Percentiles rank a stretch among this genome's conserved stretches.
These are phyloP conservation scores for Ceratocystis alfenasii DNA, from an alignment of 2,329 filamentous ascomycete genomes.

Conservation along the genomic window DNA sequence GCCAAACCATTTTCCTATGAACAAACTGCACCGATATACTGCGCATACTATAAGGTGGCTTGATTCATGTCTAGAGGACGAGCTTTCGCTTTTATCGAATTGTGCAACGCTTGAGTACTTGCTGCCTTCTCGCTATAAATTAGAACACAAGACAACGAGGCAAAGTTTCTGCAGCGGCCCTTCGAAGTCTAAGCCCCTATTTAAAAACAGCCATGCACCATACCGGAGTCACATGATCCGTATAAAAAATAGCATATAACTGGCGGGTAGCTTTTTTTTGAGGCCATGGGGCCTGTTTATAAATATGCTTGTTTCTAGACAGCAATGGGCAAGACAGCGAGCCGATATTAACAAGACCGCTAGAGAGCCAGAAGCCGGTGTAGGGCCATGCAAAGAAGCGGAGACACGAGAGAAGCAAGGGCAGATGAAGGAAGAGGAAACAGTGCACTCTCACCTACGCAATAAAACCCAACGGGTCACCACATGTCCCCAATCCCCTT, in stretches of 20 bases:
- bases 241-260: not conserved
- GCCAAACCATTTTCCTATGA: too few relatives aligned
- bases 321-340: too few relatives aligned
- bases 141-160: not conserved
- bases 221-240: not conserved
- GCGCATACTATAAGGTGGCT: too few relatives aligned
- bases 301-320: not conserved
- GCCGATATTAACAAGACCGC: too few relatives aligned
- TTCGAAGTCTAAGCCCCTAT: not conserved
- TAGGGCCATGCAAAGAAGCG: not conserved
- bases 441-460: constrained; percentile 3
- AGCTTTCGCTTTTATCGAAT: too few relatives aligned
- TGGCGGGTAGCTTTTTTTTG: not conserved
- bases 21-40: too few relatives aligned
- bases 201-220: not conserved
- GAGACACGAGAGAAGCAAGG: not conserved
- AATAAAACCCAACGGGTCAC: constrained; percentile 1
- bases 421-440: not conserved
- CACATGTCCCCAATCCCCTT: constrained; percentile 2
- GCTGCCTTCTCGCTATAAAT: too few relatives aligned
- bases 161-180: not conserved
- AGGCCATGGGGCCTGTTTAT: not conserved
- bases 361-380: too few relatives aligned
- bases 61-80: too few relatives aligned
- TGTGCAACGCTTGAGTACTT: not conserved